Conservation (phyloP, 179 eudicot species). For the Corrigiola litoralis region DNA sequence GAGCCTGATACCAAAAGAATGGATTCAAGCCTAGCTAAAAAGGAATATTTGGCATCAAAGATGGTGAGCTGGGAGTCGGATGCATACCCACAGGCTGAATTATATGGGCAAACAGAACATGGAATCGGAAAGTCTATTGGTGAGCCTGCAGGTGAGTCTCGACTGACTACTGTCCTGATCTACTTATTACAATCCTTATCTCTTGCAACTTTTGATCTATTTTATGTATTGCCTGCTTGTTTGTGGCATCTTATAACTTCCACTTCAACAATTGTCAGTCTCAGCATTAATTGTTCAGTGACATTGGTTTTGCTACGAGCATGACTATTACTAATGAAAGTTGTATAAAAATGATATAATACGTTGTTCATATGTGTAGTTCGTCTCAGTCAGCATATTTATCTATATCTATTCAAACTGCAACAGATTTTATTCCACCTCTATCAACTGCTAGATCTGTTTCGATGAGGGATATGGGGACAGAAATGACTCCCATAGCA, state of each 20-base stretch:
- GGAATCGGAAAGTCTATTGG: constrained; percentile 38
- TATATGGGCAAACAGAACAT: constrained; percentile 31
- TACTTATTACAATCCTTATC: background rate
- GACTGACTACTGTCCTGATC: background rate
- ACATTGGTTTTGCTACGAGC: background rate
- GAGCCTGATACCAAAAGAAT: constrained; percentile 63
- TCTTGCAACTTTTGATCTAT: background rate
- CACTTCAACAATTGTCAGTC: background rate
- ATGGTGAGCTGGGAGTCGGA: constrained; percentile 45
- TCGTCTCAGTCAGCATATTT: constrained; percentile 44
- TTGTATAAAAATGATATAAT: background rate
- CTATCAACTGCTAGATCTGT: constrained; percentile 58
- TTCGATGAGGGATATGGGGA: constrained; percentile 85
- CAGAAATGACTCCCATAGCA: constrained; percentile 78
- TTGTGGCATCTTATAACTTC: background rate
- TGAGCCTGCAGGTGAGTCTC: constrained; percentile 44
- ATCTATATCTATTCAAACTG: constrained; percentile 34
- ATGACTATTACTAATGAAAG: background rate
- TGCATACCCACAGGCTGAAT: constrained; percentile 28
- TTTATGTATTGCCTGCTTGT: too few relatives aligned
- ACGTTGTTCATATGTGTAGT: constrained; percentile 33
- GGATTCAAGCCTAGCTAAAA: constrained; percentile 41
- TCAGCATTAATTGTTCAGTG: background rate
- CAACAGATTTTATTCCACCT: constrained; percentile 37
- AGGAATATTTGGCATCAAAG: constrained; percentile 28